These are phyloP conservation scores for Brassica balearica DNA, from an alignment of 441 rosid species.

Conservation along the genomic window DNA sequence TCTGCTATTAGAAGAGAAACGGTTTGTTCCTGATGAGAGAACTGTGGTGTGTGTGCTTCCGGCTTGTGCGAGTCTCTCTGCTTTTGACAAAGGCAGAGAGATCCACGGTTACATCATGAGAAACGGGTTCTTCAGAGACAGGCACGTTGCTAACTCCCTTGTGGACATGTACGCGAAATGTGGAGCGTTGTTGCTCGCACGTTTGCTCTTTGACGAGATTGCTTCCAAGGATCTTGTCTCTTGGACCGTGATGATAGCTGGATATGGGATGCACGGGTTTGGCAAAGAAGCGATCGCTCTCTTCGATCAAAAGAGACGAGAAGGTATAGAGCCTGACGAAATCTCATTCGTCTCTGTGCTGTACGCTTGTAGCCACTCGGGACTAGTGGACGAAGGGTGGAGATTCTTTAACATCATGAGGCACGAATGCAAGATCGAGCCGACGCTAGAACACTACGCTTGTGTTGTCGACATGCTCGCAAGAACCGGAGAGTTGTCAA, in stretches of 20 bases:
- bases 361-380: slow-evolving; percentile 78
- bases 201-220: slow-evolving; percentile 60
- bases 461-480: slow-evolving; percentile 83
- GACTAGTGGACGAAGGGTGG: slow-evolving; percentile 76
- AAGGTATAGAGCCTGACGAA: slow-evolving; percentile 58
- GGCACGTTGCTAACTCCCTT: slow-evolving; percentile 66
- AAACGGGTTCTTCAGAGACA: slow-evolving; percentile 55
- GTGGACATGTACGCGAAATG: slow-evolving; percentile 77
- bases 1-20: slow-evolving; percentile 51
- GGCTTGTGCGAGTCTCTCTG: slow-evolving; percentile 79
- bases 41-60: slow-evolving; percentile 77
- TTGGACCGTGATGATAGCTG: slow-evolving; percentile 87
- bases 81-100: slow-evolving; percentile 74
- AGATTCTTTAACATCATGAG: slow-evolving; percentile 72
- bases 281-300: slow-evolving; percentile 63
- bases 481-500: slow-evolving; percentile 57
- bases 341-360: slow-evolving; percentile 67
- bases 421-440: slow-evolving; percentile 64
- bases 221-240: slow-evolving; percentile 69
- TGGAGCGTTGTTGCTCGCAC: slow-evolving; percentile 63
- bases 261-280: slow-evolving; percentile 85
- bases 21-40: slow-evolving; percentile 55
- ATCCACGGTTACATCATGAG: slow-evolving; percentile 64
- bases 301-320: slow-evolving; percentile 57
- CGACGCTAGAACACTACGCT: slow-evolving; percentile 70